Evolutionary conservation across 164 flowering plant genomes (phyloP), one percentile per base, ranked within the genome.

Genomic region (Annona cherimola): DNA sequence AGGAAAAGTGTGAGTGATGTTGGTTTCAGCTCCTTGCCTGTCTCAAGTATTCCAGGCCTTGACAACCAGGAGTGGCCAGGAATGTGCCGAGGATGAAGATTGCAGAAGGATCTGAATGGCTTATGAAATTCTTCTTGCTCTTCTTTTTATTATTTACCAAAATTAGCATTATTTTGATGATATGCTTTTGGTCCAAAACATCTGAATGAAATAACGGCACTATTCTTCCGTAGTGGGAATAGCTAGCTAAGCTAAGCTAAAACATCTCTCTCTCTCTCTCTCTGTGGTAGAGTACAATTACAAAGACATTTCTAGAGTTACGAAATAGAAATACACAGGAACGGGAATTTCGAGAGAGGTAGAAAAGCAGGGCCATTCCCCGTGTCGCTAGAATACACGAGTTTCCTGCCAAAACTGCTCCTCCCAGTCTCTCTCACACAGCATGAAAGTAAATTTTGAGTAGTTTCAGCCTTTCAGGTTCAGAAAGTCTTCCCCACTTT

Each of bases 1-100:
- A 83, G 86, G 77, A 89, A 82, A 75, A 71, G 77, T 73, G 72
- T 45, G 4, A 81, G 85, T 79, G 91, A 87, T 69, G 82, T 78
- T 50, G 85, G 84, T 19, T 77, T 86, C 60, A 83, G 81, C 71
- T 81, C 87, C 57, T 74, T 81, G 20, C 73, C 88, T 42, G 75
- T 82, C 68, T 77, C 88, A 54, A 81, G 79, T 57, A 65, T 82
- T 64, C 77, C 78, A 42, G 77, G 79, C 63, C 71, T 77, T 75
- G 85, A 81, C 4, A 81, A 83, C 35, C 83, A 81, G 80, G 84
- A 83, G 66, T 78, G 81, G 65, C 79, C 84, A 63, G 80, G 71
- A 26, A 80, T 85, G 65, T 82, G 85, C 79, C 81, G 87, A 69
- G 89, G 87, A 67, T 88, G 81, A 81, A 35, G 70, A 26, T 55